Conservation (phyloP, 1,284 basidiomycete species). For the Leccinum insolens region DNA sequence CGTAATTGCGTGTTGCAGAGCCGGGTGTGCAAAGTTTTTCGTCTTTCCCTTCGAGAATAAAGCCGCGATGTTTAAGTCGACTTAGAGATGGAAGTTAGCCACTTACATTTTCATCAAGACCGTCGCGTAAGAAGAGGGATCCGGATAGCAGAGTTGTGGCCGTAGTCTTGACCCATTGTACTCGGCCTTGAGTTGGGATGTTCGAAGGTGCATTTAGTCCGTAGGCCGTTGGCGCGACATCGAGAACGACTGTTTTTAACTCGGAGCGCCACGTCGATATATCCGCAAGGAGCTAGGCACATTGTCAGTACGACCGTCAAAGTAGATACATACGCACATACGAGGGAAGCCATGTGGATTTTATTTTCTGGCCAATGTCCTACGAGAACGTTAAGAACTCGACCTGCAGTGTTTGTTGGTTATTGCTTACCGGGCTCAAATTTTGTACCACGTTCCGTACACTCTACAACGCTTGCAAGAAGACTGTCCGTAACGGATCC, state of each 20-base stretch:
- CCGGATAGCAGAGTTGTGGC: background rate
- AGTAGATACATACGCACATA: background rate
- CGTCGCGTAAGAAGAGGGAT: background rate
- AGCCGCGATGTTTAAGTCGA: background rate
- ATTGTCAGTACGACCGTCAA: background rate
- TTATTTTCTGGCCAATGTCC: background rate
- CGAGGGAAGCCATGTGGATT: background rate
- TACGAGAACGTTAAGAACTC: background rate
- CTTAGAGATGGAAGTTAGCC: background rate
- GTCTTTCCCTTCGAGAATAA: background rate
- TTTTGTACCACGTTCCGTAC: background rate
- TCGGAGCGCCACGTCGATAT: background rate
- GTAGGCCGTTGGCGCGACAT: background rate
- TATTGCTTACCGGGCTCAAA: background rate
- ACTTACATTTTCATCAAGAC: background rate
- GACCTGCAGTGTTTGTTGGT: background rate
- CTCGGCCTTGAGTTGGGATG: background rate
- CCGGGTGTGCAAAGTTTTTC: background rate
- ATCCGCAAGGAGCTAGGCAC: background rate
- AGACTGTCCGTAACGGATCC: background rate
- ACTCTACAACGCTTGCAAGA: background rate
- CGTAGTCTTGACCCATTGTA: background rate
- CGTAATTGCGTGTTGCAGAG: background rate
- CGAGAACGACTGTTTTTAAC: background rate
- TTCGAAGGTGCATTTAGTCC: background rate